Conservation (phyloP, 108 stramenopile genomes). For the Fragilaria crotonensis region DNA sequence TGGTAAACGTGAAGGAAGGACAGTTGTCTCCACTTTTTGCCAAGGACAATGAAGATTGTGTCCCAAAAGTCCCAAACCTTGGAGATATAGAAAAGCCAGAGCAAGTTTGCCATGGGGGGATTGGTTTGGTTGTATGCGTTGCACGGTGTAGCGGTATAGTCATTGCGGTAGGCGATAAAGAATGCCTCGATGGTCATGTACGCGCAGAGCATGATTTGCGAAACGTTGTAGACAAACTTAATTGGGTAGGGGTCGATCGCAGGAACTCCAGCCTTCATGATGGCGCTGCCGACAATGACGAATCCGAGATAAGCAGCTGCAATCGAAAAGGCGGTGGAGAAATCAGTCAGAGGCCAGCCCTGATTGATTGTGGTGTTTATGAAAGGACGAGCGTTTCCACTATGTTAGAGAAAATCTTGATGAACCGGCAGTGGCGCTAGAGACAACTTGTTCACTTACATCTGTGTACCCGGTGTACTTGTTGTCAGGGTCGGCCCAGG, state of each 20-base stretch:
- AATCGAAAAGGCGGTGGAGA: constrained; percentile 68
- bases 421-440: background rate
- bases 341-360: constrained; percentile 83
- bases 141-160: constrained; percentile 84
- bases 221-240: constrained; percentile 97
- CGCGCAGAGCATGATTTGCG: constrained; percentile 95
- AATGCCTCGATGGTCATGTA: constrained; percentile 98
- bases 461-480: constrained; percentile 60
- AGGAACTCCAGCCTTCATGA: constrained; percentile 56
- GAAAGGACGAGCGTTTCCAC: background rate
- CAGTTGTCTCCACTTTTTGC: constrained; percentile 98
- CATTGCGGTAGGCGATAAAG: constrained; percentile 83
- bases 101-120: constrained; percentile 81
- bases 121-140: constrained; percentile 60
- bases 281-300: constrained; percentile 64
- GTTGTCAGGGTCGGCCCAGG: constrained; percentile 64
- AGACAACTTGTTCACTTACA: constrained; percentile 19
- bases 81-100: constrained; percentile 98
- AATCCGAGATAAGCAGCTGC: constrained; percentile 76
- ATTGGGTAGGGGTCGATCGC: constrained; percentile 86
- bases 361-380: too few species aligned
- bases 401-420: background rate
- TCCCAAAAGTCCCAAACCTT: constrained; percentile 99
- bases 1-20: constrained; percentile 99
- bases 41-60: constrained; percentile 97